A percentile compares a stretch with the other conserved stretches of the same genome.
phyloP scores from a whole-genome alignment of 2,329 filamentous ascomycete species.

The Paraphoma sp. region DNA sequence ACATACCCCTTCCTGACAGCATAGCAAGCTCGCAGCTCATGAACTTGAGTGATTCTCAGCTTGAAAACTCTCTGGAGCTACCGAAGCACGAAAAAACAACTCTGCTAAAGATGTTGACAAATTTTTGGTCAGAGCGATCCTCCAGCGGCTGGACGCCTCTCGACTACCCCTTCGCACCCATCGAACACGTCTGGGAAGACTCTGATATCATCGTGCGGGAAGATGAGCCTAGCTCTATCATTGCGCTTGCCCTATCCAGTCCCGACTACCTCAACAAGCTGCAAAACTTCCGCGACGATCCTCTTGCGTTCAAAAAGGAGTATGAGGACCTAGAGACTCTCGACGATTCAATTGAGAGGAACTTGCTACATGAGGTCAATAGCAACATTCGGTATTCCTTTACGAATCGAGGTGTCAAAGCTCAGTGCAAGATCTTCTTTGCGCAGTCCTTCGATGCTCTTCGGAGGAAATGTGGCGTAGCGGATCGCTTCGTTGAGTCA shows the following conservation, averaged over 20 bases:
- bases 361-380: constrained; percentile 81
- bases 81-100: constrained; percentile 93
- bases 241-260: constrained; percentile 89
- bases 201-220: constrained; percentile 97
- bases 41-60: constrained; percentile 60
- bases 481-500: constrained; percentile 93
- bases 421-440: constrained; percentile 98
- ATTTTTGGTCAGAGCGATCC: constrained; percentile 97
- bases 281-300: constrained; percentile 63
- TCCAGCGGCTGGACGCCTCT: constrained; percentile 92
- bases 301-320: constrained; percentile 22
- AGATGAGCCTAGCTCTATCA: constrained; percentile 94
- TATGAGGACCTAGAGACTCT: constrained; percentile 29
- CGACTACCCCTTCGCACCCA: constrained; percentile 82
- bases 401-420: constrained; percentile 88
- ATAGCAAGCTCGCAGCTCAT: constrained; percentile 61
- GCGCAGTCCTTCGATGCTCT: constrained; percentile 97
- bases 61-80: constrained; percentile 73
- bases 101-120: constrained; percentile 92
- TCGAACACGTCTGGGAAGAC: constrained; percentile 95
- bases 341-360: constrained; percentile 82
- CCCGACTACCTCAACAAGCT: constrained; percentile 87
- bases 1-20: constrained; percentile 69
- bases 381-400: constrained; percentile 98
- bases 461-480: constrained; percentile 87